phyloP scores from a whole-genome alignment of 441 rosid genomes.

The Populus hybrid region DNA sequence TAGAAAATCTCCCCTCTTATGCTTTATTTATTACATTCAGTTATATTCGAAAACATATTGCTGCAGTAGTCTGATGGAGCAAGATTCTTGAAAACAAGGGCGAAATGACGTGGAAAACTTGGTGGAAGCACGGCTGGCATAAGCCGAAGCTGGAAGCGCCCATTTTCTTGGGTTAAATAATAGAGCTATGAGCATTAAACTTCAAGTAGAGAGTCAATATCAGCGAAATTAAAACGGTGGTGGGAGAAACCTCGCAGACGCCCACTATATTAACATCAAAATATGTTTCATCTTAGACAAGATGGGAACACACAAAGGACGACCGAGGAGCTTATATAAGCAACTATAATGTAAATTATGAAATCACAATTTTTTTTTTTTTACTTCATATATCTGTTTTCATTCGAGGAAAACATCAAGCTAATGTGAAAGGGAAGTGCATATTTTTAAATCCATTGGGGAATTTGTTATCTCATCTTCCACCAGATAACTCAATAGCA shows the following conservation, averaged over 20 bases:
- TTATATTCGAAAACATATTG: too few species aligned
- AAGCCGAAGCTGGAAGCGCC: too few species aligned
- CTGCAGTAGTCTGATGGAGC: too few species aligned
- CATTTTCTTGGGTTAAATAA: too few species aligned
- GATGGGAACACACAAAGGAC: background rate
- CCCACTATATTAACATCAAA: background rate
- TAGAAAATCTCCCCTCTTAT: background rate
- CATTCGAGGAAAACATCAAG: slow-evolving; percentile 4
- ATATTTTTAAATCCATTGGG: background rate
- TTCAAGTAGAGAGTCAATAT: background rate
- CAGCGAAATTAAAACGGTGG: background rate
- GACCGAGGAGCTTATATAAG: background rate
- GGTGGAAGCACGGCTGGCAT: too few species aligned
- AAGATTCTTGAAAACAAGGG: too few species aligned
- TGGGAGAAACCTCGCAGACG: background rate
- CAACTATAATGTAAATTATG: background rate
- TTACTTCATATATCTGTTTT: background rate
- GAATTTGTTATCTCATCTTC: slow-evolving; percentile 48
- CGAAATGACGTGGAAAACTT: too few species aligned
- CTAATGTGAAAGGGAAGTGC: slow-evolving; percentile 10
- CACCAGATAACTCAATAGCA: slow-evolving; percentile 88
- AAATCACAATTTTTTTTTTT: background rate
- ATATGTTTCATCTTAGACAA: background rate
- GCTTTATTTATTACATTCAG: too few species aligned
- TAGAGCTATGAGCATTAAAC: too few species aligned